Evolutionary conservation across 176 grass and related monocot genomes (phyloP).

Genomic region (Tillandsia fasciculata): DNA sequence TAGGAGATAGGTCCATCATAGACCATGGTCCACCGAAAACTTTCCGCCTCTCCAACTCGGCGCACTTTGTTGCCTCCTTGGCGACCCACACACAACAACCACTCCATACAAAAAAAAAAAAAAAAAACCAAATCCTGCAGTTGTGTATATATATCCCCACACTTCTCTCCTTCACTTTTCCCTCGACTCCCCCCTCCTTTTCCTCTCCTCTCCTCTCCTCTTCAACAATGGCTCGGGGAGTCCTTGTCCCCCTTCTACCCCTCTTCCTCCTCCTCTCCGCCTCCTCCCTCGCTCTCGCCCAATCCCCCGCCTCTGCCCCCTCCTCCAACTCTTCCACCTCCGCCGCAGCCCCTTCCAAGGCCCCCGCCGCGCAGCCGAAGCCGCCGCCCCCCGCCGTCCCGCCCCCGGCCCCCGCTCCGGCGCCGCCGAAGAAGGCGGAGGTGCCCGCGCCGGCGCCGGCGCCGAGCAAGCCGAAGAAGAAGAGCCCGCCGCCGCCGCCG

Average conservation of each 20-base stretch:
- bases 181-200: conserved; percentile 7
- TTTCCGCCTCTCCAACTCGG: background rate
- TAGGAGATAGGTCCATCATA: too few relatives aligned
- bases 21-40: background rate
- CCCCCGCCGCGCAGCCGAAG: background rate
- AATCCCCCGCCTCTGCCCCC: conserved; percentile 12
- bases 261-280: background rate
- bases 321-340: background rate
- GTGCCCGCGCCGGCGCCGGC: conserved; percentile 35
- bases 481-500: conserved; percentile 23
- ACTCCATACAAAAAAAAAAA: background rate
- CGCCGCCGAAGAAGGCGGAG: conserved; percentile 25
- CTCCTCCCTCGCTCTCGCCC: background rate
- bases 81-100: background rate
- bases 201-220: conserved; percentile 22
- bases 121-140: too few relatives aligned
- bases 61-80: background rate
- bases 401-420: conserved; percentile 18
- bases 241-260: conserved; percentile 10
- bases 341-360: background rate
- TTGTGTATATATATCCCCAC: too few relatives aligned
- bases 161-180: background rate
- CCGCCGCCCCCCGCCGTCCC: conserved; percentile 3
- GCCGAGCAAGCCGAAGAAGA: conserved; percentile 32
- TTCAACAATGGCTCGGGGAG: too few relatives aligned